Percentiles rank a stretch among this genome's conserved stretches.
Evolutionary conservation across 2,329 filamentous ascomycete species (phyloP).

Genomic region (Amylocarpus encephaloides): DNA sequence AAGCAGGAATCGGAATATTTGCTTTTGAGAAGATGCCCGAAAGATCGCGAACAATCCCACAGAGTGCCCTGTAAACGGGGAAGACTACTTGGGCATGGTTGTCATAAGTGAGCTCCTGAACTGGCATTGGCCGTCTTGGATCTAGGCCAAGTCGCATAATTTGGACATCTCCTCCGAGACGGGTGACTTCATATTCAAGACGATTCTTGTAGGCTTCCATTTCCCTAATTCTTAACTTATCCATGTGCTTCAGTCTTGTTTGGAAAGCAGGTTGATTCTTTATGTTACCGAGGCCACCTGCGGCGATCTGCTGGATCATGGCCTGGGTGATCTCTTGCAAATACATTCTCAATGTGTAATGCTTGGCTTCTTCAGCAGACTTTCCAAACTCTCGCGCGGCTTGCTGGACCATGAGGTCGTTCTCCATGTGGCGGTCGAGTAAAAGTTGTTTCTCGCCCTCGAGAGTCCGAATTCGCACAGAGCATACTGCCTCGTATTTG

Average conservation of each 20-base stretch:
- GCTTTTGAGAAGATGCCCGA: background rate
- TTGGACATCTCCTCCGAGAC: slow-evolving; percentile 8
- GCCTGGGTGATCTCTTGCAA: slow-evolving; percentile 7
- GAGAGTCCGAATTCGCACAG: background rate
- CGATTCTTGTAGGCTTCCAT: slow-evolving; percentile 4
- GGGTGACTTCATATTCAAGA: slow-evolving; percentile 5
- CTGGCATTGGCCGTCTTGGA: background rate
- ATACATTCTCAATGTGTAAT: slow-evolving; percentile 7
- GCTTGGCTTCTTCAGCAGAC: slow-evolving; percentile 1
- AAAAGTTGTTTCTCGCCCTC: slow-evolving; percentile 1
- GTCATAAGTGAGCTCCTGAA: slow-evolving; percentile 2
- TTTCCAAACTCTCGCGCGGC: slow-evolving; percentile 7
- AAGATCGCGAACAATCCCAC: background rate
- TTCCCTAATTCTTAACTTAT: background rate
- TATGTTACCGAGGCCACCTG: background rate
- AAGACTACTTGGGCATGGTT: background rate
- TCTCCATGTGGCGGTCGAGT: background rate
- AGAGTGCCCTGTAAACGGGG: background rate
- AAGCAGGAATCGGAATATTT: background rate
- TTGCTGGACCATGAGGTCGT: slow-evolving; percentile 8
- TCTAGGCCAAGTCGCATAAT: slow-evolving; percentile 4
- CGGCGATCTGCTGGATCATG: slow-evolving; percentile 5
- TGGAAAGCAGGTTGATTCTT: background rate
- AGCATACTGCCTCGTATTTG: slow-evolving; percentile 1
- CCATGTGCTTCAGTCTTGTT: slow-evolving; percentile 1